Evolutionary conservation across 495 filamentous ascomycete genomes (phyloP).

Genomic region (Lichina pygmaea): DNA sequence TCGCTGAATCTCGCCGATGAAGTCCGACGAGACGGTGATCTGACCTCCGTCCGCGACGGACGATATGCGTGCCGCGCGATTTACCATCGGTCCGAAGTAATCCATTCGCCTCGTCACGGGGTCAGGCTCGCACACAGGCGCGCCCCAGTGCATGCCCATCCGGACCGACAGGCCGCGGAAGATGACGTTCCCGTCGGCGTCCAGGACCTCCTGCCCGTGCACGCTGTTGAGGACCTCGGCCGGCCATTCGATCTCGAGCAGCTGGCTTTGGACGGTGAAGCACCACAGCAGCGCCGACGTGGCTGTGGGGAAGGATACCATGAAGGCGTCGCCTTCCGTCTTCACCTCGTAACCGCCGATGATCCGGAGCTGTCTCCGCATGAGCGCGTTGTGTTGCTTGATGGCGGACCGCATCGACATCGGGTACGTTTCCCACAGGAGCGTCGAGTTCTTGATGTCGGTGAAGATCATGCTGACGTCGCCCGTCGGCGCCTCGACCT

Average conservation of each 20-base stretch:
- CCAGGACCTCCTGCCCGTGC: slow-evolving; percentile 53
- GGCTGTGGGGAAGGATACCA: slow-evolving; percentile 92
- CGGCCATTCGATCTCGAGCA: slow-evolving; percentile 79
- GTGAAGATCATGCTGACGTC: slow-evolving; percentile 90
- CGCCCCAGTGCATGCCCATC: slow-evolving; percentile 93
- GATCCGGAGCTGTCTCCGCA: slow-evolving; percentile 75
- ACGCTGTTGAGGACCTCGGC: slow-evolving; percentile 70
- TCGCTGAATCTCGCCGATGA: slow-evolving; percentile 83
- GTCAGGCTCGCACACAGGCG: slow-evolving; percentile 81
- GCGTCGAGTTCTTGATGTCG: slow-evolving; percentile 95
- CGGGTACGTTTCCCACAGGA: slow-evolving; percentile 89
- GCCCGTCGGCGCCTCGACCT: slow-evolving; percentile 72
- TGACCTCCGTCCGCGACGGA: slow-evolving; percentile 91
- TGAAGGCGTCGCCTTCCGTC: slow-evolving; percentile 97
- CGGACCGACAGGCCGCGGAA: slow-evolving; percentile 82
- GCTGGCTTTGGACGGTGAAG: slow-evolving; percentile 70
- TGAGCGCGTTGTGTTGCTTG: slow-evolving; percentile 82
- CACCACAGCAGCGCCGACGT: slow-evolving; percentile 87
- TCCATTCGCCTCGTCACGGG: slow-evolving; percentile 96
- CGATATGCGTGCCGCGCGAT: slow-evolving; percentile 79
- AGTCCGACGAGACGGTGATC: slow-evolving; percentile 87
- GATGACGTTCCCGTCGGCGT: slow-evolving; percentile 69
- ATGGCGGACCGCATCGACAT: slow-evolving; percentile 88
- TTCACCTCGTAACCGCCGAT: slow-evolving; percentile 98
- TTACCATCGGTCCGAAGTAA: slow-evolving; percentile 98